Base-by-base conservation (phyloP, 2,329 filamentous ascomycete genomes). In the Cordyceps pruinosa region DNA sequence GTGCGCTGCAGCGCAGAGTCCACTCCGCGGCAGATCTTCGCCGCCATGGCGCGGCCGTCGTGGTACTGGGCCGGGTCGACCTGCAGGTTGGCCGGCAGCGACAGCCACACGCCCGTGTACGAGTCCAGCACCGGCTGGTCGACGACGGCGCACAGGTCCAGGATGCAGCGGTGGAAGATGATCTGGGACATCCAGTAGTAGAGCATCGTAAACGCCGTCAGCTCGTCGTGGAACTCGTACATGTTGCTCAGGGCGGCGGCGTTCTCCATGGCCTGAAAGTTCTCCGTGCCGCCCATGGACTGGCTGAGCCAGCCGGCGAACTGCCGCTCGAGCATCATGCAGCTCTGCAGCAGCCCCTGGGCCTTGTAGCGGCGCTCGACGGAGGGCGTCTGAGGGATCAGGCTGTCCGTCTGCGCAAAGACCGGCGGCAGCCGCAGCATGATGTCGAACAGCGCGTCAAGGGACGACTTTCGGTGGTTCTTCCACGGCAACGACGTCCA, bases 161-260 rank as follows among this genome's bases (percentile, higher is more conserved):
- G 73, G 41, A 82, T 72, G 61, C 74, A 78, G 10, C 73, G 75
- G 60, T 77, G 75, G 47, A 84, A 73, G 13, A 76, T 61, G 28
- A 82, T 69, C 46, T 79, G 74, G 1, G 74, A 66, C 59, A 77
- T 73, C 80, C 80, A 83, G 65, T 81, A 82, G 63, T 79, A 77
- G 13, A 81, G 66, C 60, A 82, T 75, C 46, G 72, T 72, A 32
- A 81, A 61, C 0, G 79, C 76, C 0, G 75, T 72, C 13, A 70
- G 62, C 19, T 71, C 64, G 61, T 78, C 73, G 28, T 68, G 70
- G 64, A 83, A 82, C 12, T 67, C 69, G 59, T 77, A 76, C 2
- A 69, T 66, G 42, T 75, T 73, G 13, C 70, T 64, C 60, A 82
- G 81, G 0, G 78, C 77, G 21, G 76, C 66, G 57, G 65, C 62